Percentiles rank a stretch among this genome's conserved stretches.
Evolutionary conservation across 75 land plant genomes (phyloP).

Genomic region (Azolla pinnata): DNA sequence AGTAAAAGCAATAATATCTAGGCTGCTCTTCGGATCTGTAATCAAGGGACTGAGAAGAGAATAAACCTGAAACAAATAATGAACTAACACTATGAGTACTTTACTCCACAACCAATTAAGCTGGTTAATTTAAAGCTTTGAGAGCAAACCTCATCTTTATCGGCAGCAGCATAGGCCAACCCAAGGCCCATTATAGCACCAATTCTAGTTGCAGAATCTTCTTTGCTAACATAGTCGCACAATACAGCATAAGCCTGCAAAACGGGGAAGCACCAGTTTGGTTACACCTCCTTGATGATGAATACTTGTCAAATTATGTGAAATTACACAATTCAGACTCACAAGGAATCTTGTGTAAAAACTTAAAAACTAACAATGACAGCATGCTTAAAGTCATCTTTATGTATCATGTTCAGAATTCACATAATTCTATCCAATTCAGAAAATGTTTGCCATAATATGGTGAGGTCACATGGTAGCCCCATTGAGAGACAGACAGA

Average conservation of each 20-base stretch:
- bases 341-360: too few relatives aligned
- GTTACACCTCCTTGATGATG: too few relatives aligned
- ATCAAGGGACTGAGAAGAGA: constrained; percentile 50
- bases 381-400: too few relatives aligned
- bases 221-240: constrained; percentile 44
- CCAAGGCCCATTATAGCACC: constrained; percentile 87
- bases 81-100: constrained; percentile 1
- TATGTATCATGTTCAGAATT: too few relatives aligned
- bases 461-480: too few relatives aligned
- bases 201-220: constrained; percentile 61
- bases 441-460: too few relatives aligned
- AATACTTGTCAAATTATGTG: too few relatives aligned
- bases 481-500: too few relatives aligned
- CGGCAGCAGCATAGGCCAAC: constrained; percentile 68
- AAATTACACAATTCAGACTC: too few relatives aligned
- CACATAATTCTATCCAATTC: too few relatives aligned
- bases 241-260: constrained; percentile 70
- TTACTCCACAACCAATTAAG: constrained; percentile 1
- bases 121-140: not conserved
- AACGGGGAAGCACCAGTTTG: too few relatives aligned
- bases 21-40: constrained; percentile 56
- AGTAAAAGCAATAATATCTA: constrained; percentile 90
- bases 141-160: constrained; percentile 52
- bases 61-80: constrained; percentile 43
- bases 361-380: too few relatives aligned